Conservation (phyloP, 306 rosid species). For the Dryas alaskensis region DNA sequence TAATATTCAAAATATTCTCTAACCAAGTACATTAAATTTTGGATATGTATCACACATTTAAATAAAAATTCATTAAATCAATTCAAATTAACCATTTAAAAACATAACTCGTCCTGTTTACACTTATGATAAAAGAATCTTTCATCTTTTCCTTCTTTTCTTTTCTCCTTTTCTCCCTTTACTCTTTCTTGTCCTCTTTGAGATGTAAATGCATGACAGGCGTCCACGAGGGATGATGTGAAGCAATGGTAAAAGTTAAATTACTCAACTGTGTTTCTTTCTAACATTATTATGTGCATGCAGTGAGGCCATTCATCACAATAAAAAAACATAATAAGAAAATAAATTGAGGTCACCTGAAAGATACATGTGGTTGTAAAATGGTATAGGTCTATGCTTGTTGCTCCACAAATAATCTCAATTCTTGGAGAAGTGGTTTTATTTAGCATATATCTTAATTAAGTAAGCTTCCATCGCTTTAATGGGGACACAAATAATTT, state of each 20-base stretch:
- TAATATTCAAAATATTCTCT: no score
- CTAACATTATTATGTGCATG: neutral
- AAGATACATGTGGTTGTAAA: constrained; percentile 1
- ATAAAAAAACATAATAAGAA: constrained; percentile 1
- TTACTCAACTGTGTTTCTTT: neutral
- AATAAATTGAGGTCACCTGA: neutral
- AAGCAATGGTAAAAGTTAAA: neutral
- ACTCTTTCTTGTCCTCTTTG: neutral
- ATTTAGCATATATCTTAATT: constrained; percentile 4
- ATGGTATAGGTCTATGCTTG: neutral
- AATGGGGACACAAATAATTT: constrained; percentile 2
- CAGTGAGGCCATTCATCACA: neutral
- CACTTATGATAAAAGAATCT: no score
- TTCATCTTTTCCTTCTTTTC: neutral
- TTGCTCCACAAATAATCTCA: neutral
- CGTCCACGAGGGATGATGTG: neutral
- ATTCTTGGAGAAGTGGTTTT: neutral
- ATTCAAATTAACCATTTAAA: no score
- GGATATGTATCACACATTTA: no score
- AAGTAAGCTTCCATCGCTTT: neutral
- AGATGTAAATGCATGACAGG: neutral
- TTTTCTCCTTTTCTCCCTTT: neutral
- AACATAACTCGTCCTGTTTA: no score
- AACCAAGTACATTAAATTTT: no score
- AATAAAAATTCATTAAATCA: no score